Conservation (phyloP, 78 protist genomes). For the Dictyostelium citrinum region DNA sequence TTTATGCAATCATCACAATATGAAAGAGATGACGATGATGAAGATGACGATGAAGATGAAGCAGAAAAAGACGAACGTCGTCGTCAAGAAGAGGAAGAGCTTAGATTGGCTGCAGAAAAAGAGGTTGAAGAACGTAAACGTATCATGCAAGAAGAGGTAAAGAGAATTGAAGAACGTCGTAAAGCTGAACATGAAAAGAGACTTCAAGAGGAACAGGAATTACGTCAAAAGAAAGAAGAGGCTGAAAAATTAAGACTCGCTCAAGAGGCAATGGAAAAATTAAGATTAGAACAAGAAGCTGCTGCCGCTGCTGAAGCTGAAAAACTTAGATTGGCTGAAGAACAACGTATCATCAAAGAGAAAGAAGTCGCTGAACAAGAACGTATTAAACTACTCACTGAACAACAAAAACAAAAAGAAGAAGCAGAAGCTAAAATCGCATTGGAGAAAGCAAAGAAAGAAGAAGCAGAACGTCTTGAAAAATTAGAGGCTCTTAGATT, state of each 20-base stretch:
- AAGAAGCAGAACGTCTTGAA: slow-evolving; percentile 22
- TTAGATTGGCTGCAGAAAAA: slow-evolving; percentile 39
- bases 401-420: slow-evolving; percentile 55
- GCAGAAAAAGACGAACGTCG: not conserved
- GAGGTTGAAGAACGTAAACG: slow-evolving; percentile 62
- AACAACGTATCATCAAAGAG: slow-evolving; percentile 3
- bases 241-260: slow-evolving; percentile 1
- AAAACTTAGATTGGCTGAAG: not conserved
- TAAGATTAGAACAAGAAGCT: slow-evolving; percentile 19
- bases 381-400: slow-evolving; percentile 1
- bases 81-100: slow-evolving; percentile 46
- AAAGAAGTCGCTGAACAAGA: not conserved
- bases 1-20: slow-evolving; percentile 33
- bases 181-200: slow-evolving; percentile 64
- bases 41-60: slow-evolving; percentile 50
- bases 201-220: slow-evolving; percentile 30
- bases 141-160: slow-evolving; percentile 72
- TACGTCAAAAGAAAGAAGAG: slow-evolving; percentile 19
- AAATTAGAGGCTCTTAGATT: not conserved
- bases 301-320: not conserved
- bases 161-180: slow-evolving; percentile 62
- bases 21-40: slow-evolving; percentile 65
- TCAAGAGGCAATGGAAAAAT: slow-evolving; percentile 38
- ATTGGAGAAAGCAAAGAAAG: not conserved
- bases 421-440: not conserved